Percentiles rank a stretch among this genome's conserved stretches.
phyloP scores from a whole-genome alignment of 192 early-diverging fungal genomes.

The Podila epigama region DNA sequence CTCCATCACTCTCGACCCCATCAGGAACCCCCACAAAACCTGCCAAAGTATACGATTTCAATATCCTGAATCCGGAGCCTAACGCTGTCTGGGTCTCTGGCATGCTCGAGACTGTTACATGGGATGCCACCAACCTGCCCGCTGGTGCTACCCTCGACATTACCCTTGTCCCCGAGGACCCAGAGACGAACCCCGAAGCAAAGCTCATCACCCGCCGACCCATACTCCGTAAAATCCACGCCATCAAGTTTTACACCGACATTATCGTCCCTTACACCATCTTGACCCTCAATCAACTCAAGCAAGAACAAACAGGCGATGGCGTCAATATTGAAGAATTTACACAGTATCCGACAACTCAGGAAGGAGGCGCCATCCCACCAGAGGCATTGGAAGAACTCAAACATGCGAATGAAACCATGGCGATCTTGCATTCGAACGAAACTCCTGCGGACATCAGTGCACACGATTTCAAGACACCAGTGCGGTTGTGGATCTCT shows the following conservation, averaged over 20 bases:
- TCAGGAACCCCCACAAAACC: neutral
- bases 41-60: neutral
- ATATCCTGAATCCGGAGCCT: slow-evolving; percentile 19
- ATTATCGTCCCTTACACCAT: slow-evolving; percentile 25
- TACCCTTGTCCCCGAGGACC: slow-evolving; percentile 13
- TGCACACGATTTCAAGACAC: slow-evolving; percentile 2
- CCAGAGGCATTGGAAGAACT: neutral
- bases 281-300: slow-evolving; percentile 20
- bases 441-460: neutral
- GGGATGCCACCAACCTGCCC: slow-evolving; percentile 11
- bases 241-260: slow-evolving; percentile 12
- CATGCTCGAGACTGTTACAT: slow-evolving; percentile 1
- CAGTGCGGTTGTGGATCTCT: slow-evolving; percentile 16
- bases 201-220: slow-evolving; percentile 20
- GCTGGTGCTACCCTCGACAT: slow-evolving; percentile 19
- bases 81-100: slow-evolving; percentile 35
- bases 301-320: slow-evolving; percentile 14
- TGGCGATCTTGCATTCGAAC: neutral
- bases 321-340: neutral
- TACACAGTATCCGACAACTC: neutral
- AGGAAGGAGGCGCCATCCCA: neutral
- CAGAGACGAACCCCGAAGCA: slow-evolving; percentile 27
- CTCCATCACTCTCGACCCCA: no score
- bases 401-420: neutral
- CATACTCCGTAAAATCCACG: slow-evolving; percentile 4